Conservation (phyloP, 164 flowering plant genomes). For the Warburgia ugandensis region DNA sequence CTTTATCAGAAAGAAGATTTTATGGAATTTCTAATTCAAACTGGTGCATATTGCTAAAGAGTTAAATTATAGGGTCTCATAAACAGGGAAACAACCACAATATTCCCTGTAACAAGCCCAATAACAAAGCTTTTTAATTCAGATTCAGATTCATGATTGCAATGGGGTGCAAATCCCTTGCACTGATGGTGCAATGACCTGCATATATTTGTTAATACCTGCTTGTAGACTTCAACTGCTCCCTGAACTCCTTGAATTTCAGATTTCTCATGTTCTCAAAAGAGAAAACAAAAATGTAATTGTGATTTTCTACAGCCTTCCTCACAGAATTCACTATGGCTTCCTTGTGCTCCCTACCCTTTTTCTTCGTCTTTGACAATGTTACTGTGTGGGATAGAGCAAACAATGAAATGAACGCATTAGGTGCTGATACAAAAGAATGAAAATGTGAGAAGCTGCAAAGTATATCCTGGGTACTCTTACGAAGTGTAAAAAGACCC, state of each 20-base stretch:
- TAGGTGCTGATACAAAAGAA: background rate
- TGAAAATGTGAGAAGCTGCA: background rate
- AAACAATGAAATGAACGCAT: background rate
- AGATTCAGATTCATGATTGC: too few relatives aligned
- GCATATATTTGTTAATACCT: slow-evolving; percentile 25
- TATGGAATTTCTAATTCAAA: too few relatives aligned
- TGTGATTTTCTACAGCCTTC: slow-evolving; percentile 58
- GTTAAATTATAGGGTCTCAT: too few relatives aligned
- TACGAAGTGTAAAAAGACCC: background rate
- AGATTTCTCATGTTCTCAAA: slow-evolving; percentile 92
- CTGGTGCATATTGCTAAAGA: too few relatives aligned
- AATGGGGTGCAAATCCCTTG: too few relatives aligned
- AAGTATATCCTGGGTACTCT: background rate
- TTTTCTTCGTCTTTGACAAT: slow-evolving; percentile 85
- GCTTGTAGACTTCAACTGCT: slow-evolving; percentile 60
- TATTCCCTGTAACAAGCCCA: background rate
- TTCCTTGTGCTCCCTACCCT: slow-evolving; percentile 85
- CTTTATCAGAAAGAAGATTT: background rate
- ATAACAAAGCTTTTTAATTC: background rate
- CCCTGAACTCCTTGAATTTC: slow-evolving; percentile 85
- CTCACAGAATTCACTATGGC: slow-evolving; percentile 52
- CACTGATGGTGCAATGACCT: too few relatives aligned
- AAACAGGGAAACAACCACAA: background rate
- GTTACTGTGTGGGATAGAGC: slow-evolving; percentile 44
- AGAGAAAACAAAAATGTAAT: slow-evolving; percentile 54